These are phyloP conservation scores for Beauveria australis DNA, from an alignment of 2,329 filamentous ascomycete species.

Conservation along the genomic window DNA sequence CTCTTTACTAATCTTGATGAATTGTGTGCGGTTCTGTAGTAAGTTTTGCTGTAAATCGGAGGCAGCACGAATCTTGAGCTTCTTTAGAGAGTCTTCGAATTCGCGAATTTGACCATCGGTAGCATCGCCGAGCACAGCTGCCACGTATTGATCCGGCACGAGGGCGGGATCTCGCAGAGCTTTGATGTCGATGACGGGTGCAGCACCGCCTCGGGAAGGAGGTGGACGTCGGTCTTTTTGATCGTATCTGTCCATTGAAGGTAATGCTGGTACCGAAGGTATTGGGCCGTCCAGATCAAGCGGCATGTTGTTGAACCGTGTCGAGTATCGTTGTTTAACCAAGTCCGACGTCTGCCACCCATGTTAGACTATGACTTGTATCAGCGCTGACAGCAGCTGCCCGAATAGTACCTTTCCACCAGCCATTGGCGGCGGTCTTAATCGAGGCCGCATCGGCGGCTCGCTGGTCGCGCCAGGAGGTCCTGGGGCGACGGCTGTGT, in stretches of 20 bases:
- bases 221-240: slow-evolving; percentile 43
- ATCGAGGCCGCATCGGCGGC: slow-evolving; percentile 30
- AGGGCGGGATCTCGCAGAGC: slow-evolving; percentile 73
- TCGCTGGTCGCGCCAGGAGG: slow-evolving; percentile 15
- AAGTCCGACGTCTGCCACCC: slow-evolving; percentile 59
- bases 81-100: slow-evolving; percentile 68
- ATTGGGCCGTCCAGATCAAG: slow-evolving; percentile 59
- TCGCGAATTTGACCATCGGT: slow-evolving; percentile 79
- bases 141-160: slow-evolving; percentile 69
- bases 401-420: slow-evolving; percentile 44
- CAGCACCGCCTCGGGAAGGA: slow-evolving; percentile 44
- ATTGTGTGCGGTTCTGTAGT: slow-evolving; percentile 93
- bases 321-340: slow-evolving; percentile 91
- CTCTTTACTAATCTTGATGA: slow-evolving; percentile 99
- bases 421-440: slow-evolving; percentile 40
- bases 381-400: not conserved
- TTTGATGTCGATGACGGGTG: slow-evolving; percentile 65
- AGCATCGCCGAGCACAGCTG: slow-evolving; percentile 69
- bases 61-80: slow-evolving; percentile 69
- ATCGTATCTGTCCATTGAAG: slow-evolving; percentile 52
- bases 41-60: slow-evolving; percentile 89
- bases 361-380: slow-evolving; percentile 10
- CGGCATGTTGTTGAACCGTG: slow-evolving; percentile 74
- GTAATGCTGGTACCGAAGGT: slow-evolving; percentile 64
- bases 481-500: slow-evolving; percentile 19